These are phyloP conservation scores for Neobulgaria alba DNA, from an alignment of 2,329 filamentous ascomycete species.

Conservation along the genomic window DNA sequence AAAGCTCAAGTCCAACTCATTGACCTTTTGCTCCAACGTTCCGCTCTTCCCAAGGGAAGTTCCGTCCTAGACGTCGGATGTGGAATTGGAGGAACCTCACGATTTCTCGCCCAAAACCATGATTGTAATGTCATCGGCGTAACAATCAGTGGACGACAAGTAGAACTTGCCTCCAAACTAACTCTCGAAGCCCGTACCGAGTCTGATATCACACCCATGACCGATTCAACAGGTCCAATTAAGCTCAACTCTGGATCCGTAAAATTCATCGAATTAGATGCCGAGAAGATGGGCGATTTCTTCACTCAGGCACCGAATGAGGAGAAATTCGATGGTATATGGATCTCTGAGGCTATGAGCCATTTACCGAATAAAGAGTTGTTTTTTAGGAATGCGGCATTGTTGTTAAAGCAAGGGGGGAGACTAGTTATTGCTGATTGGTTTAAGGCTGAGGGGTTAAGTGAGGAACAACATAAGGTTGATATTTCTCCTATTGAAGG, in stretches of 20 bases:
- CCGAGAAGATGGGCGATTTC: conserved; percentile 48
- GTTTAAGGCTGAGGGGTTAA: conserved; percentile 46
- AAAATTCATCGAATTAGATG: conserved; percentile 49
- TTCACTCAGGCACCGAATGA: conserved; percentile 32
- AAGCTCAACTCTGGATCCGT: conserved; percentile 38
- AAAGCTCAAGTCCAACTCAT: conserved; percentile 49
- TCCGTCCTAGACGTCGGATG: conserved; percentile 52
- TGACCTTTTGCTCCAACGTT: conserved; percentile 43
- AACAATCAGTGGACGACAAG: conserved; percentile 51
- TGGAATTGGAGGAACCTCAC: conserved; percentile 50
- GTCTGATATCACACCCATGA: conserved; percentile 4
- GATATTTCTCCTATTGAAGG: conserved; percentile 54
- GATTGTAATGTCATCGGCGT: conserved; percentile 48
- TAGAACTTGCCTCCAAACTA: conserved; percentile 47
- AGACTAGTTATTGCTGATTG: conserved; percentile 52
- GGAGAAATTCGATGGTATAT: conserved; percentile 44
- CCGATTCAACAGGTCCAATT: conserved; percentile 15
- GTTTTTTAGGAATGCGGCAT: conserved; percentile 46
- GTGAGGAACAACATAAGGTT: conserved; percentile 35
- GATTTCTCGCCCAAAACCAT: conserved; percentile 43
- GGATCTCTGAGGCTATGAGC: conserved; percentile 54
- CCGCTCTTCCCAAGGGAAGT: conserved; percentile 30
- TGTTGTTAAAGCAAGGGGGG: conserved; percentile 40
- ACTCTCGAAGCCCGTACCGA: conserved; percentile 29
- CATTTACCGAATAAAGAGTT: conserved; percentile 51